phyloP scores from a whole-genome alignment of 2,329 filamentous ascomycete species.

The Cladorrhinum sp. region DNA sequence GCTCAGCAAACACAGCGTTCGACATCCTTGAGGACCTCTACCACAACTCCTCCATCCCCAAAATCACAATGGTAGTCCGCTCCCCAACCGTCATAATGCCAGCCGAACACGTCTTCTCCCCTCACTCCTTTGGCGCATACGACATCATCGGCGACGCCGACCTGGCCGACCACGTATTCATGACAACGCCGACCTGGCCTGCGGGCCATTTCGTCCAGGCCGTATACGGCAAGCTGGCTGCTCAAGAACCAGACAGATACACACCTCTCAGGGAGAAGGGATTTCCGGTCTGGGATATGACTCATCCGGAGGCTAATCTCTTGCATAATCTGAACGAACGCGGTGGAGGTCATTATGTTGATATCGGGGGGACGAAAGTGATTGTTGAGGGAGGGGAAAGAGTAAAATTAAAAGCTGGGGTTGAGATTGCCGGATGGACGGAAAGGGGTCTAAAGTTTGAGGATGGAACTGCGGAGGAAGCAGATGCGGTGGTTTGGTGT shows the following conservation, averaged over 20 bases:
- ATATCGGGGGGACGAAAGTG: conserved; percentile 35
- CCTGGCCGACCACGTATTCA: conserved; percentile 25
- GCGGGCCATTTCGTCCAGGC: conserved; percentile 20
- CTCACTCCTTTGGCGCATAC: conserved; percentile 32
- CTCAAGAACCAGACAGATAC: conserved; percentile 36
- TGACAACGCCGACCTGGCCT: conserved; percentile 24
- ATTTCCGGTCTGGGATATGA: conserved; percentile 37
- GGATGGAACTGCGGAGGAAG: conserved; percentile 34
- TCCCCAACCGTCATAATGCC: conserved; percentile 37
- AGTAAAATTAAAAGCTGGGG: conserved; percentile 31
- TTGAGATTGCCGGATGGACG: conserved; percentile 34
- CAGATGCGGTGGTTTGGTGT: conserved; percentile 41
- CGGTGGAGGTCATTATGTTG: conserved; percentile 40
- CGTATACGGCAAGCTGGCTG: conserved; percentile 27
- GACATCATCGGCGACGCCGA: conserved; percentile 23
- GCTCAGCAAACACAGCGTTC: conserved; percentile 43
- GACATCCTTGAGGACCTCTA: conserved; percentile 37
- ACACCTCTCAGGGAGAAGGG: conserved; percentile 32
- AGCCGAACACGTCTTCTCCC: conserved; percentile 29
- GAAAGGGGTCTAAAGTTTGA: conserved; percentile 32
- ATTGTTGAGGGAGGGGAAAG: conserved; percentile 31
- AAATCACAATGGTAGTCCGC: conserved; percentile 35
- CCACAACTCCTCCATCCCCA: conserved; percentile 27
- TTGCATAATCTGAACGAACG: conserved; percentile 36
- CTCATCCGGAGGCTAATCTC: conserved; percentile 27